A percentile compares a stretch with the other conserved stretches of the same genome.
These are phyloP conservation scores for Metarhizium anisopliae DNA, from an alignment of 2,329 filamentous ascomycete species.

Conservation along the genomic window DNA sequence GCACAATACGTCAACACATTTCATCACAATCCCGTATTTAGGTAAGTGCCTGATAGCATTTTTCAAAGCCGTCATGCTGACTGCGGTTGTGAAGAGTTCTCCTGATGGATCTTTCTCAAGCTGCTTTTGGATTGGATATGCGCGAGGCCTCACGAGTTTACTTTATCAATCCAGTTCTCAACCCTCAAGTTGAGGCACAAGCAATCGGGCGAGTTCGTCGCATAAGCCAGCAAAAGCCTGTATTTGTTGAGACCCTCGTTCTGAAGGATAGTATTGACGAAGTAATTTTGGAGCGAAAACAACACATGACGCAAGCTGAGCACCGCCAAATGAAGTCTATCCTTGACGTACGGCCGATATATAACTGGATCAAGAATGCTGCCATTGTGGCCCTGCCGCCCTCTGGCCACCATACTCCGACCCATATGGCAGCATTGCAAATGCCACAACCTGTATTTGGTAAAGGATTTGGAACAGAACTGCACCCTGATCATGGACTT, in stretches of 20 bases:
- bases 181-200: slow-evolving; percentile 78
- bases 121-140: slow-evolving; percentile 81
- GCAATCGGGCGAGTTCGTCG: slow-evolving; percentile 84
- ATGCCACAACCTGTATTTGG: slow-evolving; percentile 42
- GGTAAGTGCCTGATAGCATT: slow-evolving; percentile 20
- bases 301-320: slow-evolving; percentile 64
- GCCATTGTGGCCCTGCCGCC: slow-evolving; percentile 29
- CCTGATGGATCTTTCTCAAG: slow-evolving; percentile 85
- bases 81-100: slow-evolving; percentile 48
- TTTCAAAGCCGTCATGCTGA: not conserved
- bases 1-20: slow-evolving; percentile 73
- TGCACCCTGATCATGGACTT: slow-evolving; percentile 38
- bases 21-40: slow-evolving; percentile 57
- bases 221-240: slow-evolving; percentile 72
- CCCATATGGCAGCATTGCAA: slow-evolving; percentile 39
- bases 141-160: slow-evolving; percentile 76
- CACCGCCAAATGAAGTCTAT: slow-evolving; percentile 46
- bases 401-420: slow-evolving; percentile 22
- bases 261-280: slow-evolving; percentile 76
- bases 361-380: slow-evolving; percentile 49
- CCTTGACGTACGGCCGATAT: slow-evolving; percentile 48
- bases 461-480: slow-evolving; percentile 31
- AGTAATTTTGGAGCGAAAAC: slow-evolving; percentile 64
- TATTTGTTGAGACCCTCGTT: slow-evolving; percentile 80
- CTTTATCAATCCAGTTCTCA: slow-evolving; percentile 82